Conservation (phyloP, 441 rosid genomes). For the Jatropha multifida region DNA sequence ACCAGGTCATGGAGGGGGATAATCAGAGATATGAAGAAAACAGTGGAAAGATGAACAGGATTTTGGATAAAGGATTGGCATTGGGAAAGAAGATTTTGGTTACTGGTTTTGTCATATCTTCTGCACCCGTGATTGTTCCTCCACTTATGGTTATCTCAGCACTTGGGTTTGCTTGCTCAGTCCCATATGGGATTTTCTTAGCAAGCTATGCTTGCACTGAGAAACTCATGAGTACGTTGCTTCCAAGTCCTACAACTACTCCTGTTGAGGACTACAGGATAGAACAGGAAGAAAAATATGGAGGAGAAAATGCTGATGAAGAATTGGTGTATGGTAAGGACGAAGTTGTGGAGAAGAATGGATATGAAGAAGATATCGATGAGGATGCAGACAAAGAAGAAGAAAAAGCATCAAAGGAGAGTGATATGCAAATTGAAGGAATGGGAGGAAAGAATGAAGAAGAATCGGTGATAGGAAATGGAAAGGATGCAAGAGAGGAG, state of each 20-base stretch:
- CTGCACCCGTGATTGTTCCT: slow-evolving; percentile 71
- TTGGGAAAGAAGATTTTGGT: slow-evolving; percentile 66
- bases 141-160: slow-evolving; percentile 55
- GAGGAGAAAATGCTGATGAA: slow-evolving; percentile 2
- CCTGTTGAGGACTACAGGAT: slow-evolving; percentile 22
- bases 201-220: slow-evolving; percentile 77
- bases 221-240: slow-evolving; percentile 60
- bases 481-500: slow-evolving; percentile 18
- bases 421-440: slow-evolving; percentile 18
- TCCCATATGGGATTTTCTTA: slow-evolving; percentile 66
- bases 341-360: slow-evolving; percentile 18
- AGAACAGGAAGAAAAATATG: slow-evolving; percentile 17
- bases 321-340: not conserved
- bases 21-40: slow-evolving; percentile 27
- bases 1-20: slow-evolving; percentile 32
- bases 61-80: slow-evolving; percentile 46
- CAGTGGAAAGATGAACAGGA: slow-evolving; percentile 41
- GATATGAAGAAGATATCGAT: slow-evolving; percentile 7
- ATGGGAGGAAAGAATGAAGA: slow-evolving; percentile 1
- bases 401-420: slow-evolving; percentile 16
- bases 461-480: not conserved
- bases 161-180: slow-evolving; percentile 58
- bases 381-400: slow-evolving; percentile 1
- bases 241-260: slow-evolving; percentile 37
- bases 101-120: slow-evolving; percentile 56